Conservation (phyloP, 78 protist genomes). For the Dictyostelium firmibasis region DNA sequence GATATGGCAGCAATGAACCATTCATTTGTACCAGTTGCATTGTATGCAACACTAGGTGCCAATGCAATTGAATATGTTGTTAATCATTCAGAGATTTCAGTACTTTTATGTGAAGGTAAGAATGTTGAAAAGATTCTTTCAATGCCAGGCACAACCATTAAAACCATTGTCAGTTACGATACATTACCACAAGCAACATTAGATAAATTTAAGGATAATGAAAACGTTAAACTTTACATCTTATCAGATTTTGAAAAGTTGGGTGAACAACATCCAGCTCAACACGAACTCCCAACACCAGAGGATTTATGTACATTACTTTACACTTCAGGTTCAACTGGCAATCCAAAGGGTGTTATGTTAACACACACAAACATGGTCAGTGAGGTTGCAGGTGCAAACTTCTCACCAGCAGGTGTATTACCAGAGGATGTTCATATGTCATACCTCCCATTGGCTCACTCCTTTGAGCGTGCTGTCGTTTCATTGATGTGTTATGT, state of each 20-base stretch:
- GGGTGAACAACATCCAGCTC: conserved; percentile 12
- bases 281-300: conserved; percentile 48
- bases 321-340: conserved; percentile 98
- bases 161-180: conserved; percentile 24
- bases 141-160: background rate
- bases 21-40: conserved; percentile 61
- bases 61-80: conserved; percentile 82
- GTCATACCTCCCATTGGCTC: conserved; percentile 97
- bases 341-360: conserved; percentile 92
- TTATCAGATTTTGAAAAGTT: conserved; percentile 20
- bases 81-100: conserved; percentile 63
- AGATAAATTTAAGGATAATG: conserved; percentile 5
- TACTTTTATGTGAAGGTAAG: conserved; percentile 60
- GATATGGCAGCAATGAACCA: conserved; percentile 67
- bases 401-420: conserved; percentile 62
- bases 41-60: conserved; percentile 83
- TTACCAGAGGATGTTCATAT: conserved; percentile 73
- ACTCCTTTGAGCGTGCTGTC: conserved; percentile 92
- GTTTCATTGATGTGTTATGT: conserved; percentile 59
- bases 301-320: conserved; percentile 81
- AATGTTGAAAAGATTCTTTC: conserved; percentile 31
- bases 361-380: conserved; percentile 55
- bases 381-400: conserved; percentile 61
- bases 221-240: background rate
- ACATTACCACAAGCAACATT: conserved; percentile 27